phyloP scores from a whole-genome alignment of 176 grass and related monocot species.

The maize (Zea mays) region DNA sequence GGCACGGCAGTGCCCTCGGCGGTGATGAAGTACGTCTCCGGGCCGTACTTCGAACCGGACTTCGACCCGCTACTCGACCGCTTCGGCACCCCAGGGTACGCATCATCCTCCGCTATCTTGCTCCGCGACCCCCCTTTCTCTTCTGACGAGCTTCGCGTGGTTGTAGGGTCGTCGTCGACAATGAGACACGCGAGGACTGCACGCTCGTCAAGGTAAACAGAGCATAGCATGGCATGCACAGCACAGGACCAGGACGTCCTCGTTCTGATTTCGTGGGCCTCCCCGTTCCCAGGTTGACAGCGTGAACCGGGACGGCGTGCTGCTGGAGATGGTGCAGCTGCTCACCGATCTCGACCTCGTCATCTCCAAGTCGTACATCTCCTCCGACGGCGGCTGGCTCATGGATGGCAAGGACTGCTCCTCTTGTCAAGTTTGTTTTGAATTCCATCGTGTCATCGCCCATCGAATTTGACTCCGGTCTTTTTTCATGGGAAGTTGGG shows the following conservation, averaged over 20 bases:
- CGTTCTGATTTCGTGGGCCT: neutral
- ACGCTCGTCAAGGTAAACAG: slow-evolving; percentile 52
- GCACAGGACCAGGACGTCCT: neutral
- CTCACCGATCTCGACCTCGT: slow-evolving; percentile 81
- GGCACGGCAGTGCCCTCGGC: neutral
- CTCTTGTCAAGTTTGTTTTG: neutral
- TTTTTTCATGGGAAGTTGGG: too few species aligned
- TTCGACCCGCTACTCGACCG: slow-evolving; percentile 61
- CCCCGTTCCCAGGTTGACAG: slow-evolving; percentile 51
- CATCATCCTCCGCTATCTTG: neutral
- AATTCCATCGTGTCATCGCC: neutral
- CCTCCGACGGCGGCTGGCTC: slow-evolving; percentile 80
- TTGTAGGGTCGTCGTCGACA: slow-evolving; percentile 72
- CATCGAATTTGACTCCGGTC: too few species aligned
- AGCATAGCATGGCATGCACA: too few species aligned
- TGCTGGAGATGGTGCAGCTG: slow-evolving; percentile 82
- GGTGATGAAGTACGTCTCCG: slow-evolving; percentile 56
- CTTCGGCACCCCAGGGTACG: slow-evolving; percentile 52
- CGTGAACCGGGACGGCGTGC: slow-evolving; percentile 72
- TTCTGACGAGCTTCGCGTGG: neutral
- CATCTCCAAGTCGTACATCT: slow-evolving; percentile 90
- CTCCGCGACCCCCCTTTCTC: neutral
- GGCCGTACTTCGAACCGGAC: slow-evolving; percentile 80
- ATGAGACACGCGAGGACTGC: slow-evolving; percentile 70
- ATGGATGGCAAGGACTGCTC: slow-evolving; percentile 51